Percentiles rank a stretch among this genome's conserved stretches.
Evolutionary conservation across 768 basidiomycete species (phyloP).

Genomic region (Saitozyma podzolica): DNA sequence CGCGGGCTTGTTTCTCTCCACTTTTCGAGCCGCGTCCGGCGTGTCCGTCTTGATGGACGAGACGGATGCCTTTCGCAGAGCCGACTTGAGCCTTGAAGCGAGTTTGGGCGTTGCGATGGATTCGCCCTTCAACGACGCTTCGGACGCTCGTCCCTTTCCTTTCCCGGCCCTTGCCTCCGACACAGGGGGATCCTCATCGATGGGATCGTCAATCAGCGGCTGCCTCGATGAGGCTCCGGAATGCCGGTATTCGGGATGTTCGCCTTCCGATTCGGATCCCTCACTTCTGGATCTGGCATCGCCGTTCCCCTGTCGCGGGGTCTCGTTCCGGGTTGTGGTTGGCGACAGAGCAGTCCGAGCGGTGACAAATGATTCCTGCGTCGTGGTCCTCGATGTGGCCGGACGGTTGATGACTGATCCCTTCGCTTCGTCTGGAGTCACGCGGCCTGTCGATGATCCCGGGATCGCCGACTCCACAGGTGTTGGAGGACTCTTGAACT

Average conservation of each 20-base stretch:
- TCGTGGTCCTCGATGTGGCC: slow-evolving; percentile 24
- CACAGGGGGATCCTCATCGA: no score
- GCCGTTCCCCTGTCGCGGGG: no score
- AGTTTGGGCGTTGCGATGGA: no score
- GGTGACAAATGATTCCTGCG: slow-evolving; percentile 44
- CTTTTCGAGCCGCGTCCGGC: background rate
- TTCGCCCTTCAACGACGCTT: no score
- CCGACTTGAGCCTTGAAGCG: slow-evolving; percentile 26
- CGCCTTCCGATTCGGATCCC: no score
- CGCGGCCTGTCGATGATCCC: background rate
- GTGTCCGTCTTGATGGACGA: background rate
- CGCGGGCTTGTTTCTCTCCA: background rate
- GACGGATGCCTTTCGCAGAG: slow-evolving; percentile 17
- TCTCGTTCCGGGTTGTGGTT: no score
- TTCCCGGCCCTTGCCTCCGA: no score
- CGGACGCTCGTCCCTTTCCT: no score
- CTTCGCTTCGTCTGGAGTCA: background rate
- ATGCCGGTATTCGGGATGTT: no score
- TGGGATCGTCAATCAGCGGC: no score
- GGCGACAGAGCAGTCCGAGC: slow-evolving; percentile 31
- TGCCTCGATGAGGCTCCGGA: no score
- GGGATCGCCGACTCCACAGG: background rate
- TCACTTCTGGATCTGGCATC: no score
- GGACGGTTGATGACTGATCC: slow-evolving; percentile 13
- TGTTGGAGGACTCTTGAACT: slow-evolving; percentile 19